Conservation (phyloP, 345 rosid species). For the Syzygium jambos region DNA sequence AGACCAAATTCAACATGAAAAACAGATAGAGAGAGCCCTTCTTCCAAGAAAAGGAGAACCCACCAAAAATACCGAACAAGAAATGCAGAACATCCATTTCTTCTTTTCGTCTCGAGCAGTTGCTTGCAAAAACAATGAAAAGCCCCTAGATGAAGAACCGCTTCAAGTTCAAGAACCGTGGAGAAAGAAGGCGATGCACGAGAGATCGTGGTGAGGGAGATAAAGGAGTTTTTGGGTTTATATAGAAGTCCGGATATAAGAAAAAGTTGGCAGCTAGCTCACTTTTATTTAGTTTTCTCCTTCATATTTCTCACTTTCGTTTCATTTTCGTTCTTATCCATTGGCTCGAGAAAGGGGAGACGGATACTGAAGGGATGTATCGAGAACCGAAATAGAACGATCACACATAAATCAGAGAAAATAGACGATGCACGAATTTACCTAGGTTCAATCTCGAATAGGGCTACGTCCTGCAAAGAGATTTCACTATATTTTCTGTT, state of each 20-base stretch:
- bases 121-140: neutral
- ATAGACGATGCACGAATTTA: too few species aligned
- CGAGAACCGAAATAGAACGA: too few species aligned
- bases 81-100: conserved; percentile 61
- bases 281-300: neutral
- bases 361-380: too few species aligned
- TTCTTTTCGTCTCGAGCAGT: neutral
- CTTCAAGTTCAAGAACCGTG: neutral
- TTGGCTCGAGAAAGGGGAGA: neutral
- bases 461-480: too few species aligned
- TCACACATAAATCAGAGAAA: too few species aligned
- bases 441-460: too few species aligned
- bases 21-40: neutral
- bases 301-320: neutral
- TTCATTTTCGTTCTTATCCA: neutral
- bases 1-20: neutral
- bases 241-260: neutral
- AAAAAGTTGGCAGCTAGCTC: neutral
- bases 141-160: neutral
- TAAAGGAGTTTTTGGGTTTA: neutral
- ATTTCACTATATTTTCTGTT: too few species aligned
- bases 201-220: neutral
- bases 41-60: neutral
- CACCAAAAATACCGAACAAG: conserved; percentile 87
- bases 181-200: neutral